Percentiles rank a stretch among this genome's conserved stretches.
Evolutionary conservation across 148 eudicot genomes (phyloP).

Genomic region (Linanthus parryae): DNA sequence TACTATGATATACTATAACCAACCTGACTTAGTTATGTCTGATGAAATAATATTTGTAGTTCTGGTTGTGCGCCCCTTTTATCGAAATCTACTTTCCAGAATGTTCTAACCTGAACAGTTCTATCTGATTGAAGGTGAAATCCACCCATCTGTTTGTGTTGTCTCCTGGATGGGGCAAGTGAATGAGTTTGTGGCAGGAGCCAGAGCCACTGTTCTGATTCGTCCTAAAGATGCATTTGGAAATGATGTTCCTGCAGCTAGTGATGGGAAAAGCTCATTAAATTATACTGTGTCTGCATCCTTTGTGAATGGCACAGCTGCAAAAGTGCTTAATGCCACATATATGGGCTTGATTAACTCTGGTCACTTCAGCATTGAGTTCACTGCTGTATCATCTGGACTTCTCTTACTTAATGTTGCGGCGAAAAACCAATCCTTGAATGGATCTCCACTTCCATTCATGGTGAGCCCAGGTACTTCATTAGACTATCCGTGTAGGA

Average conservation of each 20-base stretch:
- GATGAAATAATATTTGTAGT: too few relatives aligned
- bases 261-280: slow-evolving; percentile 28
- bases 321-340: slow-evolving; percentile 34
- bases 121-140: slow-evolving; percentile 47
- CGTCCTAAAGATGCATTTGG: slow-evolving; percentile 95
- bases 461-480: slow-evolving; percentile 71
- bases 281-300: slow-evolving; percentile 46
- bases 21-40: too few relatives aligned
- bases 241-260: slow-evolving; percentile 48
- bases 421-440: slow-evolving; percentile 42
- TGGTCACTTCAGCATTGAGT: slow-evolving; percentile 58
- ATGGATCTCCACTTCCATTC: slow-evolving; percentile 73
- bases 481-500: too few relatives aligned
- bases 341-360: slow-evolving; percentile 51
- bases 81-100: too few relatives aligned
- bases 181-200: slow-evolving; percentile 69
- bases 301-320: slow-evolving; percentile 37
- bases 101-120: not conserved
- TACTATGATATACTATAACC: too few relatives aligned
- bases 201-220: slow-evolving; percentile 43
- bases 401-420: slow-evolving; percentile 51
- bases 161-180: slow-evolving; percentile 62
- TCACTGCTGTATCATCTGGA: slow-evolving; percentile 64
- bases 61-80: too few relatives aligned
- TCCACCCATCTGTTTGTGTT: slow-evolving; percentile 65